These are phyloP conservation scores for Scheffersomyces stipitis DNA, from an alignment of 805 yeast genomes.

Conservation along the genomic window DNA sequence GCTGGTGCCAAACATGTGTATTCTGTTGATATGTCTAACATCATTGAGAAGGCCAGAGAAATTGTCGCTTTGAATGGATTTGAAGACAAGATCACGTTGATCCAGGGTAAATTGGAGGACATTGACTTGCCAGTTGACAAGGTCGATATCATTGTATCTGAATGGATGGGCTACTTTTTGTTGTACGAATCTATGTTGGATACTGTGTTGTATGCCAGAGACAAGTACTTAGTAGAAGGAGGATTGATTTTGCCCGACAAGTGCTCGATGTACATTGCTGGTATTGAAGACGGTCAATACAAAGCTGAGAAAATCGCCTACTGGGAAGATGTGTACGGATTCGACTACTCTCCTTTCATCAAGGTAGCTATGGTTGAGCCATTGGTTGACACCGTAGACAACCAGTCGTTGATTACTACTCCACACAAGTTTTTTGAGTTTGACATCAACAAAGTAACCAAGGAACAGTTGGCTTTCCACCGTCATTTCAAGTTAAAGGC, in stretches of 20 bases:
- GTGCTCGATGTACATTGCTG: constrained; percentile 85
- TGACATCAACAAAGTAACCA: constrained; percentile 85
- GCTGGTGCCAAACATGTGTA: constrained; percentile 99
- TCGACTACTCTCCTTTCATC: constrained; percentile 90
- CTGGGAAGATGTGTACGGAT: constrained; percentile 98
- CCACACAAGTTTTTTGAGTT: constrained; percentile 71
- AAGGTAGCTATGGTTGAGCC: constrained; percentile 90
- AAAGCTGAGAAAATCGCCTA: constrained; percentile 86
- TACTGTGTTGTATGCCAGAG: constrained; percentile 93
- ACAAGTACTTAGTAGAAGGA: constrained; percentile 73
- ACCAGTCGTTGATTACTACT: constrained; percentile 69
- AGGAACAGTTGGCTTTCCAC: constrained; percentile 78
- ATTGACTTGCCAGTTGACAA: constrained; percentile 78
- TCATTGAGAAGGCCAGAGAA: constrained; percentile 93
- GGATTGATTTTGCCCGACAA: constrained; percentile 96
- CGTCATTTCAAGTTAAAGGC: constrained; percentile 70
- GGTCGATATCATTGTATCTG: constrained; percentile 94
- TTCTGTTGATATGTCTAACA: constrained; percentile 96
- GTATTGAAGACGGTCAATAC: constrained; percentile 90
- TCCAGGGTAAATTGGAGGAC: constrained; percentile 94
- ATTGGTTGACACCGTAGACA: constrained; percentile 90
- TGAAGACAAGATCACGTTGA: constrained; percentile 78
- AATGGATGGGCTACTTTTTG: constrained; percentile 99
- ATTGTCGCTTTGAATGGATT: constrained; percentile 83
- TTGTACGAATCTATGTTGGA: constrained; percentile 97